Conservation (phyloP, 345 rosid genomes). For the Euphorbia pulcherrima region DNA sequence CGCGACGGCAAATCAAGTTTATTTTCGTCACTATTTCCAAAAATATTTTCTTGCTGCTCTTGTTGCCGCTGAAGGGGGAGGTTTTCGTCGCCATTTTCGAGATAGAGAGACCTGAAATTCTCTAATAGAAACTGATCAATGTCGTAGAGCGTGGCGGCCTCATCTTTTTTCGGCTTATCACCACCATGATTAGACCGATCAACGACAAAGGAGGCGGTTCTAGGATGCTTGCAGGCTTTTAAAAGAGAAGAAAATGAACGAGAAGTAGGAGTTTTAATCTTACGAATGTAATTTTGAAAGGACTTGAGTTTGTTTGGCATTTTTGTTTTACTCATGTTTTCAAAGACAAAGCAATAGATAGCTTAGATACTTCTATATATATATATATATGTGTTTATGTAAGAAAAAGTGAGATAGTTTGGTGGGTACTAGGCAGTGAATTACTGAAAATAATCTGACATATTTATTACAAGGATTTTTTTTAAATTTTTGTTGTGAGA, state of each 20-base stretch:
- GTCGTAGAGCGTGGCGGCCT: slow-evolving; percentile 67
- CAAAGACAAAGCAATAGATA: not conserved
- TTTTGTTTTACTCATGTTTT: not conserved
- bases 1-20: slow-evolving; percentile 26
- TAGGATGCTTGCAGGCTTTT: slow-evolving; percentile 55
- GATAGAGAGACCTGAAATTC: slow-evolving; percentile 76
- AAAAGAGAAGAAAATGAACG: slow-evolving; percentile 48
- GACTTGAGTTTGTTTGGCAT: slow-evolving; percentile 70
- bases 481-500: too few species aligned
- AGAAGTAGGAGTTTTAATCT: slow-evolving; percentile 46
- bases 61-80: not conserved
- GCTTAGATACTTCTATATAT: too few species aligned
- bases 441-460: not conserved
- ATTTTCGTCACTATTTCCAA: slow-evolving; percentile 6
- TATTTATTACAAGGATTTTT: not conserved
- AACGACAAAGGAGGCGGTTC: slow-evolving; percentile 53
- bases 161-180: slow-evolving; percentile 6
- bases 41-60: not conserved
- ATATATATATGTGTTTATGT: not conserved
- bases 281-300: slow-evolving; percentile 54
- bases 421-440: not conserved
- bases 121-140: slow-evolving; percentile 74
- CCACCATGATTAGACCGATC: slow-evolving; percentile 8
- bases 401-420: not conserved
- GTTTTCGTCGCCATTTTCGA: slow-evolving; percentile 36